Conservation (phyloP, 306 rosid species). For the Quercus aquifolioides region DNA sequence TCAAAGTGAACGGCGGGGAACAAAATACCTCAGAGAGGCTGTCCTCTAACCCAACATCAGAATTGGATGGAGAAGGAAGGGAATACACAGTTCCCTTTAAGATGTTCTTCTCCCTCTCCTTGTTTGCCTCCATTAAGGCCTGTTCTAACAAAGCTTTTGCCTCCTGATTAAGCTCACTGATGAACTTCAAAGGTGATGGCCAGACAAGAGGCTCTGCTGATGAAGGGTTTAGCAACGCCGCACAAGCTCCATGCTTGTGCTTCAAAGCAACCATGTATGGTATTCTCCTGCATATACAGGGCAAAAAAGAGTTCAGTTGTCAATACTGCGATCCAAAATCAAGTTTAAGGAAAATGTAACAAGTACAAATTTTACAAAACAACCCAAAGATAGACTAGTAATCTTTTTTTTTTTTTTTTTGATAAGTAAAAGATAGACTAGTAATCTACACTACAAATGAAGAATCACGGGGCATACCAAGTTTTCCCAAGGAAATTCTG, state of each 20-base stretch:
- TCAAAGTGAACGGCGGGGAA: background rate
- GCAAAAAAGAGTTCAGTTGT: slow-evolving; percentile 6
- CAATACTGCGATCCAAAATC: background rate
- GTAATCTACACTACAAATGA: background rate
- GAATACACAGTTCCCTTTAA: slow-evolving; percentile 60
- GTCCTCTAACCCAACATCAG: slow-evolving; percentile 54
- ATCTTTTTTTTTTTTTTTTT: no score
- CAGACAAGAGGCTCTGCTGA: slow-evolving; percentile 97
- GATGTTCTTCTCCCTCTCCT: slow-evolving; percentile 81
- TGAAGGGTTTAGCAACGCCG: slow-evolving; percentile 84
- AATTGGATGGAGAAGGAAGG: slow-evolving; percentile 63
- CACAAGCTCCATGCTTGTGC: slow-evolving; percentile 70
- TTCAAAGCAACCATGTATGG: slow-evolving; percentile 84
- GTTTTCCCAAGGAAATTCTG: background rate
- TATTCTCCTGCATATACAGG: slow-evolving; percentile 64
- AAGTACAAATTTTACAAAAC: background rate
- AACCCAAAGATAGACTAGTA: background rate
- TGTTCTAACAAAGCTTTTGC: slow-evolving; percentile 78
- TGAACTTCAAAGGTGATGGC: slow-evolving; percentile 94
- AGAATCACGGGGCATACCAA: background rate
- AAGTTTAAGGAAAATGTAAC: background rate
- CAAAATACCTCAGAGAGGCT: slow-evolving; percentile 67
- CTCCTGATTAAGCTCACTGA: slow-evolving; percentile 81
- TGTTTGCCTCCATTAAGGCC: slow-evolving; percentile 83
- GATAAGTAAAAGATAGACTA: background rate